Conservation (phyloP, 192 early-diverging fungal species). For the Oehlia diaphana region DNA sequence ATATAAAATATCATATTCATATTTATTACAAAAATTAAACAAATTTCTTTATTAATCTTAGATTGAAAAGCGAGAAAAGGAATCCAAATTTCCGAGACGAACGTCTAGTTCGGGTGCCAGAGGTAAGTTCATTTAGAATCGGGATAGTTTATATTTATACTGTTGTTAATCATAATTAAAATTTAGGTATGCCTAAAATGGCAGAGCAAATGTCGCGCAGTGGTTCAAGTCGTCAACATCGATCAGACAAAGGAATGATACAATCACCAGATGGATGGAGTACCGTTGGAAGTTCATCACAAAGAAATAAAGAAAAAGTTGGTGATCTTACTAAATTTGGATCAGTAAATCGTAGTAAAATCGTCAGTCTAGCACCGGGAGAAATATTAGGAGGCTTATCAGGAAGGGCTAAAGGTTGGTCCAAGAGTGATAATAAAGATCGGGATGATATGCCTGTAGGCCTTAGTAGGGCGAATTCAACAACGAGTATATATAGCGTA, state of each 20-base stretch:
- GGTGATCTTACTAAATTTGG: conserved; percentile 81
- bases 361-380: conserved; percentile 57
- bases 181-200: conserved; percentile 51
- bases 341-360: conserved; percentile 60
- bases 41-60: conserved; percentile 11
- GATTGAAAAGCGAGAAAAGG: conserved; percentile 66
- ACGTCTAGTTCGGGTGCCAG: conserved; percentile 60
- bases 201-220: conserved; percentile 61
- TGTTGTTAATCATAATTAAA: background rate
- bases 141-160: background rate
- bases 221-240: conserved; percentile 51
- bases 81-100: conserved; percentile 69
- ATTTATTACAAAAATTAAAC: too few species aligned
- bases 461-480: conserved; percentile 46
- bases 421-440: conserved; percentile 43
- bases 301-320: conserved; percentile 38
- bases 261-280: conserved; percentile 69
- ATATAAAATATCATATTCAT: background rate
- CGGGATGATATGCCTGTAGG: conserved; percentile 44
- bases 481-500: conserved; percentile 43
- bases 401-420: conserved; percentile 49
- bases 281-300: conserved; percentile 55
- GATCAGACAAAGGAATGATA: conserved; percentile 35
- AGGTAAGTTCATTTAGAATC: conserved; percentile 33
- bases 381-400: conserved; percentile 43